These are phyloP conservation scores for Amanita phalloides DNA, from an alignment of 768 basidiomycete genomes.

Conservation along the genomic window DNA sequence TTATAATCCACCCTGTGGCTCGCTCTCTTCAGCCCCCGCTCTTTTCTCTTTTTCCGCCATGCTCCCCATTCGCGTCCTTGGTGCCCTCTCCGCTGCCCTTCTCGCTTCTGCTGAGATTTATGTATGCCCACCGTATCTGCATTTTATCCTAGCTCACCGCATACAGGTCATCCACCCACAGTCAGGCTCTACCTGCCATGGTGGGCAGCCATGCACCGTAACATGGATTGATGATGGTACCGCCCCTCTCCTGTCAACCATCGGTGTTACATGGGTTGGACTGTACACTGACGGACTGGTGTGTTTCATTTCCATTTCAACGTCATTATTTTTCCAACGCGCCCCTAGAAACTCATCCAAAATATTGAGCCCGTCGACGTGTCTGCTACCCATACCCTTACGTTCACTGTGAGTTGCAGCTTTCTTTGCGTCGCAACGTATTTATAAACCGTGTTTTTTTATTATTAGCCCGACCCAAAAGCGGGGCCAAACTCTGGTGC, in stretches of 20 bases:
- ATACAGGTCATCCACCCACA: neutral
- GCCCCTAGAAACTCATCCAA: conserved; percentile 5
- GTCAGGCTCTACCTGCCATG: neutral
- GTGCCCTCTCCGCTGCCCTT: neutral
- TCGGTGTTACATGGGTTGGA: neutral
- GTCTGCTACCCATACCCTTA: neutral
- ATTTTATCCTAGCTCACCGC: neutral
- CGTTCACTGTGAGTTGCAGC: neutral
- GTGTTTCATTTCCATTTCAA: neutral
- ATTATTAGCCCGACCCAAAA: conserved; percentile 1
- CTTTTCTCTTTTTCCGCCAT: neutral
- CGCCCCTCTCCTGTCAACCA: neutral
- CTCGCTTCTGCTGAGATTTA: neutral
- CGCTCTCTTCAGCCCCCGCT: neutral
- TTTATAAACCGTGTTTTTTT: neutral
- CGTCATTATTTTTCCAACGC: too few species aligned
- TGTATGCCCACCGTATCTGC: neutral
- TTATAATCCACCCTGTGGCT: neutral
- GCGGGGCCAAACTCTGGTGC: conserved; percentile 3
- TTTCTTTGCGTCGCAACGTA: neutral
- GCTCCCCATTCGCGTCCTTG: neutral
- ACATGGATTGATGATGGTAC: conserved; percentile 2
- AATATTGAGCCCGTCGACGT: conserved; percentile 1
- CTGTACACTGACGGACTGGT: conserved; percentile 1
- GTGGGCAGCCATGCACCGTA: conserved; percentile 2